phyloP scores from a whole-genome alignment of 75 land plant genomes.

The Cryptomeria japonica region DNA sequence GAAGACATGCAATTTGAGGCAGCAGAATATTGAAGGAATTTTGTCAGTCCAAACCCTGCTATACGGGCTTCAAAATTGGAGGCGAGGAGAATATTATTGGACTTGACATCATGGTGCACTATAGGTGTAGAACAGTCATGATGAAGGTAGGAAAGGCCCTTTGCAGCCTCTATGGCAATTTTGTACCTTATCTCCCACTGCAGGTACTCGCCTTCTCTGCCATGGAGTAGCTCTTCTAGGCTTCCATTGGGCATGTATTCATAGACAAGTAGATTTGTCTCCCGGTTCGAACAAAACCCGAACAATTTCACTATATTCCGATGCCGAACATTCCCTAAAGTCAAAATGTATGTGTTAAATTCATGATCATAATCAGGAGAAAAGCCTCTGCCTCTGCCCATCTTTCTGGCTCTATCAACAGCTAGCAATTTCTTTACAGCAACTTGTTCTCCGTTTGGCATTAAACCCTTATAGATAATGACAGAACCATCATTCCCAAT shows the following conservation, averaged over 20 bases:
- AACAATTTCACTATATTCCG: no score
- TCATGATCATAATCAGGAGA: slow-evolving; percentile 47
- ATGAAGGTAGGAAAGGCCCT: no score
- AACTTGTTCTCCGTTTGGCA: no score
- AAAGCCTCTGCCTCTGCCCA: slow-evolving; percentile 7
- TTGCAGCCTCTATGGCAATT: slow-evolving; percentile 78
- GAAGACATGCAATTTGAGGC: slow-evolving; percentile 81
- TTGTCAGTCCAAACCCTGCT: slow-evolving; percentile 87
- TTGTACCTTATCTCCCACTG: slow-evolving; percentile 61
- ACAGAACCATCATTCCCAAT: slow-evolving; percentile 92
- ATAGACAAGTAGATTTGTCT: no score
- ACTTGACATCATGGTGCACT: no score
- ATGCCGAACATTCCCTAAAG: slow-evolving; percentile 80
- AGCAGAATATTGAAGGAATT: slow-evolving; percentile 45
- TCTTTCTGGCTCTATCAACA: slow-evolving; percentile 10
- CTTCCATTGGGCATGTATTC: slow-evolving; percentile 89
- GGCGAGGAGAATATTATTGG: slow-evolving; percentile 68
- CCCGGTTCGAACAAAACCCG: no score
- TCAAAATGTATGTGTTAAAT: slow-evolving; percentile 77
- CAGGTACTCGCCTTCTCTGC: slow-evolving; percentile 32
- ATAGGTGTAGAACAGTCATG: no score
- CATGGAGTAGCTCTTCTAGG: slow-evolving; percentile 80
- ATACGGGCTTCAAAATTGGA: slow-evolving; percentile 65
- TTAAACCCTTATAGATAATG: slow-evolving; percentile 61
- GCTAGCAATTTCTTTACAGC: slow-evolving; percentile 76